Evolutionary conservation across 192 early-diverging fungal species (phyloP).

Genomic region (Linderina pennispora): DNA sequence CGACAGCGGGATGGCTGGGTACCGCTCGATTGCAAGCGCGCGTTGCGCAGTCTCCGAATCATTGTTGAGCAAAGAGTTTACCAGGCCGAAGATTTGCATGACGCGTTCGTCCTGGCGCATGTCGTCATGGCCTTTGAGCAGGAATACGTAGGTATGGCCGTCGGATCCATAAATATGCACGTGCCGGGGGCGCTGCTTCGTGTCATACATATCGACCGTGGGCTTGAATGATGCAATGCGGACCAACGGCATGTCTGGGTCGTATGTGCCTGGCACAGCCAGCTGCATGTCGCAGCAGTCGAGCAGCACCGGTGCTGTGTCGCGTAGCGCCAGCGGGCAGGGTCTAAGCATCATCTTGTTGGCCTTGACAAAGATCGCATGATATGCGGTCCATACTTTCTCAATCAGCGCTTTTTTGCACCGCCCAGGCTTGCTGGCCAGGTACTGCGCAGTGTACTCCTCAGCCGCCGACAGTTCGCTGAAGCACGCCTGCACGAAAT

Average conservation of each 20-base stretch:
- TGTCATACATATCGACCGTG: slow-evolving; percentile 75
- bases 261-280: slow-evolving; percentile 83
- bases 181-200: slow-evolving; percentile 88
- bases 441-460: slow-evolving; percentile 79
- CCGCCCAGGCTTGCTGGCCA: slow-evolving; percentile 46
- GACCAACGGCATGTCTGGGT: slow-evolving; percentile 80
- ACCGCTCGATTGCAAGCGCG: slow-evolving; percentile 86
- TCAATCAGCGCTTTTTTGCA: slow-evolving; percentile 78
- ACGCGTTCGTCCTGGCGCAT: slow-evolving; percentile 97
- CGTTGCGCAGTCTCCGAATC: slow-evolving; percentile 91
- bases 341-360: slow-evolving; percentile 70
- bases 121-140: slow-evolving; percentile 98
- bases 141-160: slow-evolving; percentile 82
- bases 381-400: slow-evolving; percentile 93
- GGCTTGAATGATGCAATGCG: slow-evolving; percentile 81
- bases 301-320: slow-evolving; percentile 83
- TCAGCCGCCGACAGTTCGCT: slow-evolving; percentile 84
- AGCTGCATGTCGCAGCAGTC: slow-evolving; percentile 82
- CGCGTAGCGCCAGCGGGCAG: slow-evolving; percentile 71
- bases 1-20: slow-evolving; percentile 93
- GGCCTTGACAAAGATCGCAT: slow-evolving; percentile 70
- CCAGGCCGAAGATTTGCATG: slow-evolving; percentile 97
- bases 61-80: slow-evolving; percentile 82
- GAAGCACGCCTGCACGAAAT: slow-evolving; percentile 92
- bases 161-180: slow-evolving; percentile 82